Percentiles rank a stretch among this genome's conserved stretches.
Conservation (phyloP, 768 basidiomycete species). For the Mycena belliarum region DNA sequence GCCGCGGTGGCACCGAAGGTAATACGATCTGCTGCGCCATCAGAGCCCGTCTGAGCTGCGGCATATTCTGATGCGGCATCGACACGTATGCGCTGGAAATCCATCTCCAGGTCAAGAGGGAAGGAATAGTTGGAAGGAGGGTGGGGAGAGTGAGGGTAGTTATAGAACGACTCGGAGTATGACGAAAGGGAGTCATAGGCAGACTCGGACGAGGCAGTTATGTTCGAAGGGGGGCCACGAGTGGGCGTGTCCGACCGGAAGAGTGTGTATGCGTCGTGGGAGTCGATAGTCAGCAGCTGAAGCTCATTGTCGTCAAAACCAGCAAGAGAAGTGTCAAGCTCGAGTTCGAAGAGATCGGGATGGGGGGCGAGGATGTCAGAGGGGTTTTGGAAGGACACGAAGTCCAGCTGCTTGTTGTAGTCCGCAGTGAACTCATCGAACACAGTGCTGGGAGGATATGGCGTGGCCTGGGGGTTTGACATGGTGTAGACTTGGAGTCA, state of each 20-base stretch:
- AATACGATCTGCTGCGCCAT: slow-evolving; percentile 53
- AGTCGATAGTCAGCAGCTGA: slow-evolving; percentile 64
- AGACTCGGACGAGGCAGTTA: slow-evolving; percentile 80
- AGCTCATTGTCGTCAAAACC: slow-evolving; percentile 64
- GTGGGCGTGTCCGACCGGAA: slow-evolving; percentile 64
- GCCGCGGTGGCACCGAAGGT: slow-evolving; percentile 55
- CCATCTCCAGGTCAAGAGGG: slow-evolving; percentile 72
- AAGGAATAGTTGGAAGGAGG: slow-evolving; percentile 54
- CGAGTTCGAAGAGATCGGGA: slow-evolving; percentile 81
- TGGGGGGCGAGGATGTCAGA: slow-evolving; percentile 75
- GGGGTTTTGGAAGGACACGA: slow-evolving; percentile 68
- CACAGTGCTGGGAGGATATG: slow-evolving; percentile 14
- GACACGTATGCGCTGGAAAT: slow-evolving; percentile 64
- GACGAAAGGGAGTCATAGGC: slow-evolving; percentile 69
- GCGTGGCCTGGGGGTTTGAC: slow-evolving; percentile 18
- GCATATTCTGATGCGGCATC: slow-evolving; percentile 55
- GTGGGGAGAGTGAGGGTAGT: slow-evolving; percentile 57
- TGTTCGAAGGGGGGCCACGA: slow-evolving; percentile 73
- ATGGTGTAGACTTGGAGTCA: slow-evolving; percentile 18
- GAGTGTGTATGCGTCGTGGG: slow-evolving; percentile 64
- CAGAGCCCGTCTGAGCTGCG: slow-evolving; percentile 39
- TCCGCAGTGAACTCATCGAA: slow-evolving; percentile 25
- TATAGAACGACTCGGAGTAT: slow-evolving; percentile 71
- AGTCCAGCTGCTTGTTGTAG: slow-evolving; percentile 40
- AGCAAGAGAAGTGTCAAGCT: slow-evolving; percentile 73